Conservation (phyloP, 2,329 filamentous ascomycete species). For the Cryphonectria japonica region DNA sequence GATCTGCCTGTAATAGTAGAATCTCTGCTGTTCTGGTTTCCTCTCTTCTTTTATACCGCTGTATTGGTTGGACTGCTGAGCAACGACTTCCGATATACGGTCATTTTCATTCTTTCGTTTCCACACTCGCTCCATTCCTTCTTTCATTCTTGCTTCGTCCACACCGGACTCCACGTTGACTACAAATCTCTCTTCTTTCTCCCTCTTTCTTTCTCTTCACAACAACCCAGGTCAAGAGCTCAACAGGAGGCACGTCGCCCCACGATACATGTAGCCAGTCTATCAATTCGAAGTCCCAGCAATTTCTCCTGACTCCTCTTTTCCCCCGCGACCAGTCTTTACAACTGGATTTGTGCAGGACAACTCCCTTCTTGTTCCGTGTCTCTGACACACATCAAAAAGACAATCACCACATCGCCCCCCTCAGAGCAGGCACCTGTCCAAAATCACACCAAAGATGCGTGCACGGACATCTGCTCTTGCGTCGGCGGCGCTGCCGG, state of each 20-base stretch:
- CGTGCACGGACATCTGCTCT: slow-evolving; percentile 32
- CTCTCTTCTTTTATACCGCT: slow-evolving; percentile 15
- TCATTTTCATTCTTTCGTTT: slow-evolving; percentile 19
- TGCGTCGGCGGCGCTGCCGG: slow-evolving; percentile 34
- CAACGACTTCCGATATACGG: slow-evolving; percentile 16
- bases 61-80: slow-evolving; percentile 23
- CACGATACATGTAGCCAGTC: slow-evolving; percentile 27
- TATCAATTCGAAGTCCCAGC: neutral
- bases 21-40: slow-evolving; percentile 2
- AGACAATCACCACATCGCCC: neutral
- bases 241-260: neutral
- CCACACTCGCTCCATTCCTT: slow-evolving; percentile 25
- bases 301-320: neutral
- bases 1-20: neutral
- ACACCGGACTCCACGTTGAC: slow-evolving; percentile 9
- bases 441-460: slow-evolving; percentile 20
- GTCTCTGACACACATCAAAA: neutral
- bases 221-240: slow-evolving; percentile 2
- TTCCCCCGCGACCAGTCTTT: neutral
- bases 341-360: neutral
- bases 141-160: slow-evolving; percentile 12
- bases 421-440: neutral
- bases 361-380: neutral
- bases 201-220: neutral
- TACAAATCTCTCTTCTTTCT: slow-evolving; percentile 6